Percentiles rank a stretch among this genome's conserved stretches.
phyloP scores from a whole-genome alignment of 805 yeast genomes.

The Saccharomycopsis fermentans region DNA sequence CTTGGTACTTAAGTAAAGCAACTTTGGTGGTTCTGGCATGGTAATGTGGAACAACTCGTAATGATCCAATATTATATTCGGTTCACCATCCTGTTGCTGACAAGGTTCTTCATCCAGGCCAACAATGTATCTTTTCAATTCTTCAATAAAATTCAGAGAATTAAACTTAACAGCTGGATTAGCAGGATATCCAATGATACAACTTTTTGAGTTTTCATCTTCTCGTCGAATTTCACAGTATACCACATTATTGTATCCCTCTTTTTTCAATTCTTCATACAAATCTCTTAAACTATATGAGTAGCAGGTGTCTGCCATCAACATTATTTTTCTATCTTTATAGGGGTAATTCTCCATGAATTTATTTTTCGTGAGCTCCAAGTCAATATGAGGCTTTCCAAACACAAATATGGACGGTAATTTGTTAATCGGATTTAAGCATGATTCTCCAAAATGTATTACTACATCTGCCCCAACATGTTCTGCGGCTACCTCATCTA shows the following conservation, averaged over 20 bases:
- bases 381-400: conserved; percentile 54
- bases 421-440: conserved; percentile 67
- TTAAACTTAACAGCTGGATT: neutral
- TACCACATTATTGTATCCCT: conserved; percentile 28
- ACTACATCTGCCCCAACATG: conserved; percentile 81
- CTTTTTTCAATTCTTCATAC: conserved; percentile 25
- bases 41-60: conserved; percentile 62
- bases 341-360: conserved; percentile 37
- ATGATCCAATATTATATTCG: conserved; percentile 28
- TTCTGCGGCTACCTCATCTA: conserved; percentile 94
- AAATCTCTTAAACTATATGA: conserved; percentile 36
- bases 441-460: conserved; percentile 92
- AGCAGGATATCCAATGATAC: conserved; percentile 33
- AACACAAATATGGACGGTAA: conserved; percentile 72
- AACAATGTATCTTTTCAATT: neutral
- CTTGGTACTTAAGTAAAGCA: conserved; percentile 64
- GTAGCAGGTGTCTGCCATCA: conserved; percentile 72
- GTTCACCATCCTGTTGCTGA: conserved; percentile 22
- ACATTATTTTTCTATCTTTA: conserved; percentile 34
- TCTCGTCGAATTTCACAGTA: conserved; percentile 21
- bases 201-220: conserved; percentile 25
- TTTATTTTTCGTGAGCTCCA: conserved; percentile 27
- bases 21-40: conserved; percentile 66
- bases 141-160: neutral
- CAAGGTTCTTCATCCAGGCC: neutral